Base-by-base conservation (phyloP, 148 eudicot species). In the Mesembryanthemum crystallinum region DNA sequence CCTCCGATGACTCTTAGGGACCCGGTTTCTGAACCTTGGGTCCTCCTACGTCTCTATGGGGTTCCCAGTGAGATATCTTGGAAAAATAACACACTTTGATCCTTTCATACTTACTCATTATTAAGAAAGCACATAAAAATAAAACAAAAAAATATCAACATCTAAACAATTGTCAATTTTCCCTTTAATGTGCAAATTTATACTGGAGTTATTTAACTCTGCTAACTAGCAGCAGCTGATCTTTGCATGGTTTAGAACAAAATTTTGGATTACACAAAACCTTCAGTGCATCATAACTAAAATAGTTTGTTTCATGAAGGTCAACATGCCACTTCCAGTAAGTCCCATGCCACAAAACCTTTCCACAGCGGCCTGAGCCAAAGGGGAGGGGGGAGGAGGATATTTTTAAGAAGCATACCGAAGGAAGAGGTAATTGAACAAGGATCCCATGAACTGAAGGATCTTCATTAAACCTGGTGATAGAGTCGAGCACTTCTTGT, bases 361-460 rank as follows among this genome's bases (percentile, higher is more conserved):
- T 21, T 3, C 35, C 21, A 63, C 29, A 24, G 7, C 27, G 28
- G 10, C 21, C 43, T 10, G 8, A 5, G 9, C 25, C n/a, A 35
- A 20, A 32, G 17, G 33, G 60, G 29, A 63, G 25, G 30, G 30
- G 17, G 57, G 49, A 57, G 32, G 11, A 37, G 0, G 64, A 3
- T 20, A 25, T 67, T 21, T 71, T 25, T 54, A 61, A 76, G 83
- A 78, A 65, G 67, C 92, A 75, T 88, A 95, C 97, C 65, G 91
- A 86, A 75, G 98, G 96, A 57, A 95, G 86, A 73, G 94, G 97
- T 76, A 92, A 84, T 82, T 95, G 97, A 83, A 95, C 97, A 76
- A 95, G 96, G 72, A 92, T 95, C 63, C 97, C 96, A 73, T 95
- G 91, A 75, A 92, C 90, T 25, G 91, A 64, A 71, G 92, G 86